Conservation (phyloP, 2,329 filamentous ascomycete genomes). For the Apiospora phragmitis region DNA sequence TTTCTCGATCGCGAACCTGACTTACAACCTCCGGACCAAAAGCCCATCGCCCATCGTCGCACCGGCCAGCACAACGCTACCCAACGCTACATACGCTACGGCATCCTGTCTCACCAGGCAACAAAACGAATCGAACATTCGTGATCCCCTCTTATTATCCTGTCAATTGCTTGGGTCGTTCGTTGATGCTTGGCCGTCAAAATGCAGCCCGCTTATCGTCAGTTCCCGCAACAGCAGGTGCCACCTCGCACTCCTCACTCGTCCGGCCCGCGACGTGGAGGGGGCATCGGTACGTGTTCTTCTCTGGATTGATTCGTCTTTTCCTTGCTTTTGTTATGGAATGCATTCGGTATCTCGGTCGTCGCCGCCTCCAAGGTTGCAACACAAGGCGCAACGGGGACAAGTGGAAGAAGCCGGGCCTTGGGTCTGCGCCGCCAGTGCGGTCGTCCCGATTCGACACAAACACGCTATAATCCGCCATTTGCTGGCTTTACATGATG, state of each 20-base stretch:
- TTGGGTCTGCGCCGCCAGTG: background rate
- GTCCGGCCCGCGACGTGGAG: constrained; percentile 50
- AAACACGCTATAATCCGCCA: constrained; percentile 2
- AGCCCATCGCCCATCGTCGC: constrained; percentile 8
- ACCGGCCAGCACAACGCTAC: constrained; percentile 10
- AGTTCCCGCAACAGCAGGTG: constrained; percentile 49
- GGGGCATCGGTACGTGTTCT: constrained; percentile 50
- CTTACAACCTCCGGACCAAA: background rate
- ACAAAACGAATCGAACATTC: background rate
- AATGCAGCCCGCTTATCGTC: constrained; percentile 57
- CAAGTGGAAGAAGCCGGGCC: background rate
- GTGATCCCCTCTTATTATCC: constrained; percentile 1
- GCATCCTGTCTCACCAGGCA: background rate
- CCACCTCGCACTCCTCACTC: constrained; percentile 49
- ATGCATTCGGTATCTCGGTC: background rate
- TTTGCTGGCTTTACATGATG: background rate
- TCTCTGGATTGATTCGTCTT: background rate
- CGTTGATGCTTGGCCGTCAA: constrained; percentile 19
- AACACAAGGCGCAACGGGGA: background rate
- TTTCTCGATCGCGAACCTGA: constrained; percentile 10
- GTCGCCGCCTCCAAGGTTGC: background rate
- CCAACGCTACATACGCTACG: constrained; percentile 3
- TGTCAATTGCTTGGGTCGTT: background rate
- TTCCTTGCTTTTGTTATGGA: background rate
- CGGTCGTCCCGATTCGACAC: constrained; percentile 2